These are phyloP conservation scores for Pisolithus albus DNA, from an alignment of 768 basidiomycete species.

Conservation along the genomic window DNA sequence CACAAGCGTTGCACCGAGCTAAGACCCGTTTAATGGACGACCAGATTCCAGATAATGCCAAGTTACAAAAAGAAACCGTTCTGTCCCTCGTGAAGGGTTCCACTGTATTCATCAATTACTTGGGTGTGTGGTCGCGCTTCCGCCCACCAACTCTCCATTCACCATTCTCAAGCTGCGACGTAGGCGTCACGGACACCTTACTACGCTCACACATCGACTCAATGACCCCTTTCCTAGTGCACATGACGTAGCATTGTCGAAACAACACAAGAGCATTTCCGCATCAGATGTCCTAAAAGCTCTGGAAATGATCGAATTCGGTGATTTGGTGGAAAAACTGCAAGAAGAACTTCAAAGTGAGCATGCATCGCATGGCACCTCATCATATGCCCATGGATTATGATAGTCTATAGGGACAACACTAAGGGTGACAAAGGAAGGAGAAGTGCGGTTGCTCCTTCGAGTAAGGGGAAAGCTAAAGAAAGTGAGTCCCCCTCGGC, in stretches of 20 bases:
- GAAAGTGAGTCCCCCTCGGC: slow-evolving; percentile 28
- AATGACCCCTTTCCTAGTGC: slow-evolving; percentile 42
- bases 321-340: slow-evolving; percentile 57
- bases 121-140: slow-evolving; percentile 47
- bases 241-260: slow-evolving; percentile 79
- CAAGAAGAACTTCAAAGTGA: slow-evolving; percentile 59
- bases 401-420: slow-evolving; percentile 57
- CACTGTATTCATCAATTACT: slow-evolving; percentile 92
- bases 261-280: slow-evolving; percentile 83
- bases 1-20: neutral
- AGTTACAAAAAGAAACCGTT: slow-evolving; percentile 86
- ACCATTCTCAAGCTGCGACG: slow-evolving; percentile 38
- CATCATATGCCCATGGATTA: neutral
- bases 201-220: neutral
- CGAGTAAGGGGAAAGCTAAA: slow-evolving; percentile 24
- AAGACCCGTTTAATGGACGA: neutral
- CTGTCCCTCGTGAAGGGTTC: slow-evolving; percentile 81
- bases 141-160: neutral
- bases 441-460: slow-evolving; percentile 20
- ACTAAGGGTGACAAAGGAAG: slow-evolving; percentile 54
- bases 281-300: slow-evolving; percentile 88
- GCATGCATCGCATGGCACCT: slow-evolving; percentile 9
- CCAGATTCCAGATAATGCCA: slow-evolving; percentile 78
- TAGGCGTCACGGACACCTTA: slow-evolving; percentile 17
- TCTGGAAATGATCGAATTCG: slow-evolving; percentile 70